phyloP scores from a whole-genome alignment of 2,329 filamentous ascomycete genomes.

The Pseudogymnoascus sp. region DNA sequence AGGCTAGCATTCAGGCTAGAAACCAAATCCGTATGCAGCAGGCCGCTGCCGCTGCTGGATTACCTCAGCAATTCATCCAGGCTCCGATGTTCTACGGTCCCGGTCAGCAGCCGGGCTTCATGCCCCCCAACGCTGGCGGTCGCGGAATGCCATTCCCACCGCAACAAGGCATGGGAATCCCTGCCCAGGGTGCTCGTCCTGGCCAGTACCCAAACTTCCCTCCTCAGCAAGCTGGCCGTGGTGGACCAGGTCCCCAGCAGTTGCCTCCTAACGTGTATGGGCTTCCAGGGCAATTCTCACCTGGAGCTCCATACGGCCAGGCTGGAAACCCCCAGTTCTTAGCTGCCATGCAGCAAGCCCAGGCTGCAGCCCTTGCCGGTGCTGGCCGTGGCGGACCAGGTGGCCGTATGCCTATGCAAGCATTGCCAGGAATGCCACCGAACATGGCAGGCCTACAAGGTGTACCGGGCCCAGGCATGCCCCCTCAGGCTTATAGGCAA shows the following conservation, averaged over 20 bases:
- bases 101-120: conserved; percentile 66
- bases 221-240: conserved; percentile 79
- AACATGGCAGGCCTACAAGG: conserved; percentile 53
- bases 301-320: conserved; percentile 68
- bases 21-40: conserved; percentile 99
- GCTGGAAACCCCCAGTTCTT: conserved; percentile 73
- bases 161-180: conserved; percentile 56
- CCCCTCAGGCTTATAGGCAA: conserved; percentile 41
- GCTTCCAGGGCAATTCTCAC: conserved; percentile 72
- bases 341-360: conserved; percentile 73
- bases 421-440: conserved; percentile 65
- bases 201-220: conserved; percentile 80
- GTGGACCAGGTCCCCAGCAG: conserved; percentile 73
- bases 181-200: conserved; percentile 73
- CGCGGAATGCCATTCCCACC: conserved; percentile 59
- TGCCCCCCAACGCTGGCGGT: conserved; percentile 48
- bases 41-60: conserved; percentile 79
- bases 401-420: conserved; percentile 54
- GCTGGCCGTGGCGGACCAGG: conserved; percentile 30
- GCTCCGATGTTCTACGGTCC: conserved; percentile 88
- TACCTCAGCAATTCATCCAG: conserved; percentile 83
- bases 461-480: conserved; percentile 40
- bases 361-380: conserved; percentile 48
- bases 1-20: conserved; percentile 97
- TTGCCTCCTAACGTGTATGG: conserved; percentile 82